Percentiles rank a stretch among this genome's conserved stretches.
phyloP scores from a whole-genome alignment of 768 basidiomycete species.

The Mycena polygramma region DNA sequence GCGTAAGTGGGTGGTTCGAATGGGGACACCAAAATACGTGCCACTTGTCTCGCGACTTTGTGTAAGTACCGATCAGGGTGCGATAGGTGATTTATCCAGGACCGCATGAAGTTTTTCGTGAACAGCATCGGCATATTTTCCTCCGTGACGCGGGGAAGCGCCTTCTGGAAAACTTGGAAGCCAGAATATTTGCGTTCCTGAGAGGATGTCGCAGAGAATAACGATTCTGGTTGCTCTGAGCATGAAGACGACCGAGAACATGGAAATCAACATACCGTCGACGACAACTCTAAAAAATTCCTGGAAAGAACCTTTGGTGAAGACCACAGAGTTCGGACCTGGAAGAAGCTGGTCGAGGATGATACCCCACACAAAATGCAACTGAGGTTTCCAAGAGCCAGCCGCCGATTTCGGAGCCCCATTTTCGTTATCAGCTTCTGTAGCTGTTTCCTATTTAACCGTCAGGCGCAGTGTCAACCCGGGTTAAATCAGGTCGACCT shows the following conservation, averaged over 20 bases:
- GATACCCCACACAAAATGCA: conserved; percentile 93
- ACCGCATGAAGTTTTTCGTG: conserved; percentile 95
- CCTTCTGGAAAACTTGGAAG: conserved; percentile 90
- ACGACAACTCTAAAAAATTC: conserved; percentile 94
- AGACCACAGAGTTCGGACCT: conserved; percentile 50
- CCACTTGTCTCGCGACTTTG: conserved; percentile 89
- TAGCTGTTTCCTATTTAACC: conserved; percentile 64
- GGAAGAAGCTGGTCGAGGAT: conserved; percentile 84
- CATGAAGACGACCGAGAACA: background rate
- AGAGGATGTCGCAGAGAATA: conserved; percentile 88
- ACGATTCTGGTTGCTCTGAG: conserved; percentile 69
- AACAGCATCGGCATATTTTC: conserved; percentile 88
- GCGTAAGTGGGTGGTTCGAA: conserved; percentile 14
- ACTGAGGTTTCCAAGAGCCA: conserved; percentile 87
- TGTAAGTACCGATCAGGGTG: conserved; percentile 90
- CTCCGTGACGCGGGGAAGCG: conserved; percentile 74
- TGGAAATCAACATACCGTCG: conserved; percentile 75
- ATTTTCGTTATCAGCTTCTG: conserved; percentile 66
- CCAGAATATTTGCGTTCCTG: conserved; percentile 95
- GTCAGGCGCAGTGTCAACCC: conserved; percentile 29
- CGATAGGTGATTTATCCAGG: conserved; percentile 96
- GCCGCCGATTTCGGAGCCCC: conserved; percentile 62
- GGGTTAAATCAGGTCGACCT: conserved; percentile 60
- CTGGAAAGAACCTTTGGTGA: conserved; percentile 75
- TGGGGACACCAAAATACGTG: conserved; percentile 49